Base-by-base conservation (phyloP, 2,329 filamentous ascomycete species). In the Colletotrichum zoysiae region DNA sequence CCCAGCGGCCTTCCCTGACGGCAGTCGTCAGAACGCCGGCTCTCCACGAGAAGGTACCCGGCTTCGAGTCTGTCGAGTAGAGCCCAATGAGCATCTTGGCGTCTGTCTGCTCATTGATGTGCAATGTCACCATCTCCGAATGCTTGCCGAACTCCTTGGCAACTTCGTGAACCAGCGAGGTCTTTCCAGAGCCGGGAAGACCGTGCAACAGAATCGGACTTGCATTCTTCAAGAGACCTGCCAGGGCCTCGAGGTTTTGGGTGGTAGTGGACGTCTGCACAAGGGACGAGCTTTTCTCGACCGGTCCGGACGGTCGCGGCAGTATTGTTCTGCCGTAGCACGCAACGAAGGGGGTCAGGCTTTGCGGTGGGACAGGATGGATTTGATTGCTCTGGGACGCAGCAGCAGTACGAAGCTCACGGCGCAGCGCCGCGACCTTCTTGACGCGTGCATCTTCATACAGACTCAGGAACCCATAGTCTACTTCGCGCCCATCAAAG, bases 101-200 rank as follows among this genome's bases (percentile, higher is more conserved):
- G 82, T 99, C 96, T 2, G 95, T 98, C 81, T 99, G 97, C 81
- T 98, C 96, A 79, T 99, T 99, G 44, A 99, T 86, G 81, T 99
- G 95, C 40, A 99, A 86, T 4, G 95, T 98, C 64, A 99, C 92
- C 90, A 99, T 95, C 71, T 89, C 90, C 7, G 91, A 88, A 30
- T 93, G 89, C 82, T 94, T 94, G 73, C 93, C 93, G 67, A 98
- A 88, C 75, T 92, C 89, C 76, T 89, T 89, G 33, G 95, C 95
- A 72, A 95, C 88, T 79, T 98, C 92, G 74, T 94, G 92, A 18
- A 97, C 89, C 26, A 97, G 82, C 0, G 93, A 91, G 0, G 96
- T 98, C 84, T 99, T 99, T 62, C 96, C 96, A 42, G 93, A 93
- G 26, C 97, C 95, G 9, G 95, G 89, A 18, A 93, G 85, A 1